These are phyloP conservation scores for Casuarina cunninghamiana DNA, from an alignment of 306 rosid genomes.

Conservation along the genomic window DNA sequence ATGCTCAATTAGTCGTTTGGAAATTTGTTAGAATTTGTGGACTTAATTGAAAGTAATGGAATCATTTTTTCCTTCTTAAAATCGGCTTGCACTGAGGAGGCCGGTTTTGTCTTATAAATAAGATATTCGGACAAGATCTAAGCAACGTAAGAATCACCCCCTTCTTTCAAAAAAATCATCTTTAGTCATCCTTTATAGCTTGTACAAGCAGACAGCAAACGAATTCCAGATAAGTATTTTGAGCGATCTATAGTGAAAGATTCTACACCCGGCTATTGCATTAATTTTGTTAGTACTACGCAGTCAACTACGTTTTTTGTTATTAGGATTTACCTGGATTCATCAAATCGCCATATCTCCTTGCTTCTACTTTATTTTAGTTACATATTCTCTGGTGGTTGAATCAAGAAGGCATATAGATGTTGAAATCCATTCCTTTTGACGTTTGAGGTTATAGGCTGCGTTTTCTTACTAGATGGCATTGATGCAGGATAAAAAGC, in stretches of 20 bases:
- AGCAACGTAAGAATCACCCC: no score
- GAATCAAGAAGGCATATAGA: background rate
- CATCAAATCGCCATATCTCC: background rate
- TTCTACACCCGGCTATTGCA: background rate
- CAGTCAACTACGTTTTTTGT: background rate
- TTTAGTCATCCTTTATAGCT: background rate
- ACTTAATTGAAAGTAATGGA: no score
- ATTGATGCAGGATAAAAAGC: conserved; percentile 69
- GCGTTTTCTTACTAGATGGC: conserved; percentile 2
- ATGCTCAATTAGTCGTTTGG: background rate
- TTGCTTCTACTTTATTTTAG: background rate
- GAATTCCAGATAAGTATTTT: background rate
- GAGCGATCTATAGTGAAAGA: conserved; percentile 7
- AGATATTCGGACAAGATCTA: no score
- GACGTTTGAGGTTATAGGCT: conserved; percentile 13
- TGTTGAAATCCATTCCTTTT: conserved; percentile 15
- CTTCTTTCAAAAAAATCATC: no score
- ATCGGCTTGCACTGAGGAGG: no score
- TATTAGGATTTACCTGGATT: background rate
- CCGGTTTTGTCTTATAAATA: no score
- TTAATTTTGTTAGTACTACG: background rate
- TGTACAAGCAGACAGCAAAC: background rate
- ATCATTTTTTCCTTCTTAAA: no score
- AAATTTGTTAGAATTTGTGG: no score
- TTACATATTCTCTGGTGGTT: background rate